phyloP scores from a whole-genome alignment of 768 basidiomycete genomes.

The Lanmaoa pseudosensibilis region DNA sequence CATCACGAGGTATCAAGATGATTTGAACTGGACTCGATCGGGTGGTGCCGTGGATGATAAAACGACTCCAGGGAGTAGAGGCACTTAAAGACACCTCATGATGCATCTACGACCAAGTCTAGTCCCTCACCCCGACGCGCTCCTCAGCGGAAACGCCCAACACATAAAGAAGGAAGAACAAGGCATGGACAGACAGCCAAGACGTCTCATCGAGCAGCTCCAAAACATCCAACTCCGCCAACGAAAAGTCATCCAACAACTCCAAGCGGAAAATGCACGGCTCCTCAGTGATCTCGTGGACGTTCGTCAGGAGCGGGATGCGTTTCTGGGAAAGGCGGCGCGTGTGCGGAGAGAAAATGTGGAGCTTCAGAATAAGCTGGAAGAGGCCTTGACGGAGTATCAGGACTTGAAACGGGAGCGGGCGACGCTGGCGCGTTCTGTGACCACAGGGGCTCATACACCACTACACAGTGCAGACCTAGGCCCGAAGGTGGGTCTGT shows the following conservation, averaged over 20 bases:
- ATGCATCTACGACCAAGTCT: background rate
- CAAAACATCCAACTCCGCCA: constrained; percentile 26
- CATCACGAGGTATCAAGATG: background rate
- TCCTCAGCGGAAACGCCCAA: background rate
- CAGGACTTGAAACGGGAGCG: constrained; percentile 27
- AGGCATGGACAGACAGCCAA: constrained; percentile 7
- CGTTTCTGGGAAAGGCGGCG: constrained; percentile 22
- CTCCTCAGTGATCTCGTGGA: constrained; percentile 26
- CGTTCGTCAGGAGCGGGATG: constrained; percentile 29
- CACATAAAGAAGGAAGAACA: background rate
- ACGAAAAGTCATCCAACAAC: constrained; percentile 25
- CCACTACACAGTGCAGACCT: background rate
- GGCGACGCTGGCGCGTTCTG: constrained; percentile 13
- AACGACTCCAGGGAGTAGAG: background rate
- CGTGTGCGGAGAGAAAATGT: constrained; percentile 21
- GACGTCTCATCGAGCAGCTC: constrained; percentile 26
- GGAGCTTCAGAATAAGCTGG: constrained; percentile 22
- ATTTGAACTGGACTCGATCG: background rate
- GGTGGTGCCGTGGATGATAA: background rate
- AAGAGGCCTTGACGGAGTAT: constrained; percentile 17
- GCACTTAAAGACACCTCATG: background rate
- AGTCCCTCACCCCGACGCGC: background rate
- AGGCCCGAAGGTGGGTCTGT: constrained; percentile 11
- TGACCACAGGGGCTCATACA: background rate
- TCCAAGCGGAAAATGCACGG: constrained; percentile 27